Conservation (phyloP, 148 eudicot species). For the Drosera capensis region DNA sequence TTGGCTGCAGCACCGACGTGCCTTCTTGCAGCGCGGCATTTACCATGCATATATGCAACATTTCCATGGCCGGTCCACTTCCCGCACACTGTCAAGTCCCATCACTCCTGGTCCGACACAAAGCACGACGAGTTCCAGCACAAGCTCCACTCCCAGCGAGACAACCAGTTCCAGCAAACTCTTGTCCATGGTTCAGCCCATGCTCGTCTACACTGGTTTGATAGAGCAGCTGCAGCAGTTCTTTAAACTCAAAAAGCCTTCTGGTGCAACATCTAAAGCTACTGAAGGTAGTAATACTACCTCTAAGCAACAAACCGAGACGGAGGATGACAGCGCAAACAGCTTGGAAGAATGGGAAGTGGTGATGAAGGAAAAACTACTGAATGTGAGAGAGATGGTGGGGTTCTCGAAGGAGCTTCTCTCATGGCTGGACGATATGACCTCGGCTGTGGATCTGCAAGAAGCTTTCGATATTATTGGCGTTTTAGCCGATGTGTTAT, state of each 20-base stretch:
- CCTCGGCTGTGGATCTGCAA: slow-evolving; percentile 53
- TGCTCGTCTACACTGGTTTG: slow-evolving; percentile 89
- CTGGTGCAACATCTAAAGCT: slow-evolving; percentile 1
- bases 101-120: slow-evolving; percentile 10
- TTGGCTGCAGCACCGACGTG: slow-evolving; percentile 77
- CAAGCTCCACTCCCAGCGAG: slow-evolving; percentile 7
- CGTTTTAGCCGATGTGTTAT: slow-evolving; percentile 62
- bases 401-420: slow-evolving; percentile 70
- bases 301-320: slow-evolving; percentile 19
- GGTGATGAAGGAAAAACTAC: slow-evolving; percentile 63
- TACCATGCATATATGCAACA: slow-evolving; percentile 95
- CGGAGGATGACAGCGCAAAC: slow-evolving; percentile 30
- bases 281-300: slow-evolving; percentile 25
- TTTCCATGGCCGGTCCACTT: slow-evolving; percentile 33
- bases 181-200: slow-evolving; percentile 62
- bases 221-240: slow-evolving; percentile 83
- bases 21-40: slow-evolving; percentile 83
- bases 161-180: slow-evolving; percentile 23
- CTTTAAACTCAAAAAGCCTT: slow-evolving; percentile 51
- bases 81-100: slow-evolving; percentile 26
- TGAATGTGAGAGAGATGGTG: slow-evolving; percentile 76
- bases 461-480: slow-evolving; percentile 87
- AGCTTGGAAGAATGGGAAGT: slow-evolving; percentile 77
- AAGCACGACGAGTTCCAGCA: slow-evolving; percentile 16
- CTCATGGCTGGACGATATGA: slow-evolving; percentile 73